Evolutionary conservation across 768 basidiomycete genomes (phyloP).

Genomic region (Podaxis pistillaris): DNA sequence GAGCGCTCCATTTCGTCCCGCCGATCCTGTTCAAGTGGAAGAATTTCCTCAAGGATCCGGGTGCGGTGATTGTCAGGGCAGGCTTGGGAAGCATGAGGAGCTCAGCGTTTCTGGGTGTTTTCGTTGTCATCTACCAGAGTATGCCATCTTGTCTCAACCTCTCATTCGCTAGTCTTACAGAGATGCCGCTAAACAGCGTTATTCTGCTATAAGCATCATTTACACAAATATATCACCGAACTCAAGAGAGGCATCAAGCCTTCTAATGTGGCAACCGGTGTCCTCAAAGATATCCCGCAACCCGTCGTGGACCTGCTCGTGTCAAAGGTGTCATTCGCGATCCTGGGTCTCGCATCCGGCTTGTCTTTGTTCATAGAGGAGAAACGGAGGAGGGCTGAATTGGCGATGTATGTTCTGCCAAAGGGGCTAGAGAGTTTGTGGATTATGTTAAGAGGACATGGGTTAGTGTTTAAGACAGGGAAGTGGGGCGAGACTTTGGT

Average conservation of each 20-base stretch:
- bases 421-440: constrained; percentile 91
- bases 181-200: constrained; percentile 30
- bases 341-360: constrained; percentile 72
- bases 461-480: constrained; percentile 70
- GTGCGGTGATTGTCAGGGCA: constrained; percentile 61
- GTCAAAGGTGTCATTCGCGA: constrained; percentile 70
- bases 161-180: constrained; percentile 21
- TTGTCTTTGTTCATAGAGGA: constrained; percentile 86
- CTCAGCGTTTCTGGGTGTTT: constrained; percentile 82
- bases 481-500: constrained; percentile 87
- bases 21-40: constrained; percentile 78
- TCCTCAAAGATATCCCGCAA: constrained; percentile 40
- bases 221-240: constrained; percentile 46
- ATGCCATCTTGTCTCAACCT: constrained; percentile 21
- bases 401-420: constrained; percentile 91
- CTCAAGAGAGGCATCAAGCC: constrained; percentile 15
- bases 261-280: constrained; percentile 28
- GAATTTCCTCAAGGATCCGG: constrained; percentile 63
- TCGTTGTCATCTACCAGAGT: constrained; percentile 84
- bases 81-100: constrained; percentile 75
- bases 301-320: constrained; percentile 54
- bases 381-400: constrained; percentile 80
- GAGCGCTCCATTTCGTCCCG: constrained; percentile 88
- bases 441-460: constrained; percentile 73
- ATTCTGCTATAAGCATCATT: constrained; percentile 65